Evolutionary conservation across 441 rosid species (phyloP), one percentile per base, ranked within the genome.

Genomic region (Brassica balearica): DNA sequence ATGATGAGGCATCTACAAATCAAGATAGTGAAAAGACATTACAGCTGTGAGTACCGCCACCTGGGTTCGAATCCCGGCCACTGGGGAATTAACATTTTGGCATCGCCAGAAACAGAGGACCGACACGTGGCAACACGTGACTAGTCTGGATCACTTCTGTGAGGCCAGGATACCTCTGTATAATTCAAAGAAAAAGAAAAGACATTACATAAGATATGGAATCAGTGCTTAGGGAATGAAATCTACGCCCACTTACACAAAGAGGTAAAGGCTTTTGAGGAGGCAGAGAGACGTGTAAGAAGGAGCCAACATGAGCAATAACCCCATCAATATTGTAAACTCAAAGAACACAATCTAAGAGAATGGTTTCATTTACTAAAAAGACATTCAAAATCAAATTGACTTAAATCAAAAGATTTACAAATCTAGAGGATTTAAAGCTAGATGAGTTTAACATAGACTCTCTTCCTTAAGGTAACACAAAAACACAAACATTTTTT

Each of bases 141-240:
- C 19, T 17, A 17, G 19, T 17, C 19, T 17, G 19, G 19, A 17
- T 17, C 19, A 17, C 19, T 17, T 17, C 19, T 17, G 19, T 17
- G 19, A 17, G 19, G 19, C 19, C 19, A 17, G 19, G 19, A 17
- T 17, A 17, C 19, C 19, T 17, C 19, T 17, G 19, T 17, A 17
- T 17, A 17, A 17, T 17, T 17, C 19, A 17, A 17, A 17, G 19
- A 17, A 17, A 17, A 17, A 17, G 76, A 76, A 67, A 34, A 34
- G 65, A 43, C 81, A 53, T 25, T 12, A 65, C 81, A 65, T 70
- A 62, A 73, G 79, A 75, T 75, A 80, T 77, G 78, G 81, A 81
- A 76, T 72, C 78, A 68, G 58, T 77, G 69, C 84, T 72, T 4
- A 72, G 3, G 68, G 84, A 74, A 77, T 68, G 74, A 65, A 62